A percentile compares a stretch with the other conserved stretches of the same genome.
Evolutionary conservation across 1,284 basidiomycete genomes (phyloP).

Genomic region (Cerioporus squamosus): DNA sequence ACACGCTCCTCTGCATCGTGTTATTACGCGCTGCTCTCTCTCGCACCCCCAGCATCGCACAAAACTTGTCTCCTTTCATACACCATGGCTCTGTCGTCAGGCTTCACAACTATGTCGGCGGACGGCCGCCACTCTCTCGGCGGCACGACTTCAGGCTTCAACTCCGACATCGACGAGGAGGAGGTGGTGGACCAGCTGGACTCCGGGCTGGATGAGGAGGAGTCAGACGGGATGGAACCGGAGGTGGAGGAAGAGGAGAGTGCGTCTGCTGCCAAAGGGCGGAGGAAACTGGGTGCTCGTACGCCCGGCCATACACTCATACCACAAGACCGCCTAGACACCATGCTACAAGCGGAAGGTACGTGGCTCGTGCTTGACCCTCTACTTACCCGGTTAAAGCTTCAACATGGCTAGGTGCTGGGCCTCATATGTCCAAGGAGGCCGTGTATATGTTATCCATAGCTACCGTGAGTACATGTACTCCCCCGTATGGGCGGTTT

Average conservation of each 20-base stretch:
- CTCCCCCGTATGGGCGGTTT: not conserved
- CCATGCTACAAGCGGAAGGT: conserved; percentile 76
- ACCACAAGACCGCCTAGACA: conserved; percentile 64
- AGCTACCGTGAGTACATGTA: conserved; percentile 60
- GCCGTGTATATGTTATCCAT: conserved; percentile 70
- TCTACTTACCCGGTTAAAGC: not conserved
- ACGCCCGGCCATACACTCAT: conserved; percentile 64
- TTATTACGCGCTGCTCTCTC: not conserved
- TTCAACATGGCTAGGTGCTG: conserved; percentile 32
- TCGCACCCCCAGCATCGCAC: not conserved
- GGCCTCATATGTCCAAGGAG: conserved; percentile 72
- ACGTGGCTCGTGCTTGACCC: conserved; percentile 22
- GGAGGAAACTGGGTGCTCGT: conserved; percentile 47
- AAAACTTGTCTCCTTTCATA: not conserved
- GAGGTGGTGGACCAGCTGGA: conserved; percentile 69
- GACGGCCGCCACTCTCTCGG: conserved; percentile 22
- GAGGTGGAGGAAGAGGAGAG: conserved; percentile 24
- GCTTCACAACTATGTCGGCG: conserved; percentile 20
- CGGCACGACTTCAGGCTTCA: conserved; percentile 24
- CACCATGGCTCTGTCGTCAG: conserved; percentile 16
- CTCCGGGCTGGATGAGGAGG: conserved; percentile 53
- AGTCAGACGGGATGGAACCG: conserved; percentile 40
- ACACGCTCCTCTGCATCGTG: conserved; percentile 13
- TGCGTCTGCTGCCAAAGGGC: conserved; percentile 31
- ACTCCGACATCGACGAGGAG: conserved; percentile 45